phyloP scores from a whole-genome alignment of 768 basidiomycete species.

The Suillus weaverae region DNA sequence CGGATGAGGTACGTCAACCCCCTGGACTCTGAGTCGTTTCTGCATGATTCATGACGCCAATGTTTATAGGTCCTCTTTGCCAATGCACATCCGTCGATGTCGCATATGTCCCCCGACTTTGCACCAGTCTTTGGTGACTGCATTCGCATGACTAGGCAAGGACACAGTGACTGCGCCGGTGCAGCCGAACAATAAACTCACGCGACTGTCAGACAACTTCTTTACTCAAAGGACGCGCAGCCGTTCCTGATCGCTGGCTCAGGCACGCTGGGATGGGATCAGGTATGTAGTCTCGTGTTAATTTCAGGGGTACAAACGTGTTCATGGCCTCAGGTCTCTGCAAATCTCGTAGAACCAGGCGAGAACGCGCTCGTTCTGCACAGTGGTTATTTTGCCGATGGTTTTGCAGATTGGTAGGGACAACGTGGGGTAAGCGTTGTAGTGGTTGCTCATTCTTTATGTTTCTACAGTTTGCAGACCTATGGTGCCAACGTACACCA shows the following conservation, averaged over 20 bases:
- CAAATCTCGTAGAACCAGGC: slow-evolving; percentile 84
- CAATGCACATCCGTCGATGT: slow-evolving; percentile 90
- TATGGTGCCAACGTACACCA: slow-evolving; percentile 91
- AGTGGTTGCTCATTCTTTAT: neutral
- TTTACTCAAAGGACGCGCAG: slow-evolving; percentile 78
- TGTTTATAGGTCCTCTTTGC: slow-evolving; percentile 73
- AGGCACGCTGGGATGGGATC: slow-evolving; percentile 97
- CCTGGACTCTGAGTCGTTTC: neutral
- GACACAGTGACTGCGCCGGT: slow-evolving; percentile 18
- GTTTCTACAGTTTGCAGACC: slow-evolving; percentile 59
- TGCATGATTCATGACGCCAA: neutral
- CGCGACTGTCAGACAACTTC: slow-evolving; percentile 54
- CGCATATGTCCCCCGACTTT: slow-evolving; percentile 89
- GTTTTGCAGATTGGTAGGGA: slow-evolving; percentile 79
- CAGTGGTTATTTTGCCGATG: slow-evolving; percentile 93
- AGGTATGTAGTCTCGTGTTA: slow-evolving; percentile 43
- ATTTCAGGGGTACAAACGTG: neutral
- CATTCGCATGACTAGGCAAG: slow-evolving; percentile 76
- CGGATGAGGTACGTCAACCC: slow-evolving; percentile 50
- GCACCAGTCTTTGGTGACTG: slow-evolving; percentile 86
- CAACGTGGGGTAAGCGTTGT: slow-evolving; percentile 1
- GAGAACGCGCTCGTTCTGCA: slow-evolving; percentile 82
- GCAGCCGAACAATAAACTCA: neutral
- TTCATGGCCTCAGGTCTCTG: slow-evolving; percentile 57
- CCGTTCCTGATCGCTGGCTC: slow-evolving; percentile 93